Evolutionary conservation across 495 filamentous ascomycete species (phyloP), one percentile per base, ranked within the genome.

Genomic region (Cudoniella acicularis): DNA sequence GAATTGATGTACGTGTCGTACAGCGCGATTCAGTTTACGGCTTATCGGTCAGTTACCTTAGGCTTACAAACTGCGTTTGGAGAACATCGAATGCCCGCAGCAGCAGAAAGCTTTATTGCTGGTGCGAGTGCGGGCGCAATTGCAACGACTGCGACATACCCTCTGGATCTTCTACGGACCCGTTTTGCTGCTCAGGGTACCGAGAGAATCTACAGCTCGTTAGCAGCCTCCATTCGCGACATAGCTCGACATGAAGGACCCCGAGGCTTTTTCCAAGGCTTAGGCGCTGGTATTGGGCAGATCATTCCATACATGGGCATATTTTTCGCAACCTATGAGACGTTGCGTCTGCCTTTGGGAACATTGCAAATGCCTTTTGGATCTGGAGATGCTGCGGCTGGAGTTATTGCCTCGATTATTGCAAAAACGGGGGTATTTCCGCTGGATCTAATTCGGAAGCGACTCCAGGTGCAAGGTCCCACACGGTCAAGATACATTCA

Each of bases 291-390:
- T 0, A 76, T 98, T 21, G 85, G 75, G 16, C 92, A 96, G 73
- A 89, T 98, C 40, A 83, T 97, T 18, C 94, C 94, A 2, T 93
- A 92, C 69, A 98, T 98, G 92, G 95, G 95, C 1, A 69, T 95
- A 3, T 98, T 98, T 75, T 98, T 98, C 75, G 83, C 88, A 36
- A 79, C 83, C 45, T 98, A 98, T 75, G 95, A 98, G 72, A 71
- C 79, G 20, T 69, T 91, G 42, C 77, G 88, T 11, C 73, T 77
- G 26, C 75, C 71, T 8, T 67, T 87, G 49, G 69, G 70, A 0
- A 47, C 56, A 4, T 67, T 89, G 30, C 76, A 86, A 1, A 70
- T 92, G 24, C 86, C 90, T 0, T 86, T 87, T 63, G 88, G 91
- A 10, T 86, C 83, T 8, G 85, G 87, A 10, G 89, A 96, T 70